Percentiles rank a stretch among this genome's conserved stretches.
Evolutionary conservation across 176 grass and related monocot species (phyloP).

Genomic region (Raddia distichophylla): DNA sequence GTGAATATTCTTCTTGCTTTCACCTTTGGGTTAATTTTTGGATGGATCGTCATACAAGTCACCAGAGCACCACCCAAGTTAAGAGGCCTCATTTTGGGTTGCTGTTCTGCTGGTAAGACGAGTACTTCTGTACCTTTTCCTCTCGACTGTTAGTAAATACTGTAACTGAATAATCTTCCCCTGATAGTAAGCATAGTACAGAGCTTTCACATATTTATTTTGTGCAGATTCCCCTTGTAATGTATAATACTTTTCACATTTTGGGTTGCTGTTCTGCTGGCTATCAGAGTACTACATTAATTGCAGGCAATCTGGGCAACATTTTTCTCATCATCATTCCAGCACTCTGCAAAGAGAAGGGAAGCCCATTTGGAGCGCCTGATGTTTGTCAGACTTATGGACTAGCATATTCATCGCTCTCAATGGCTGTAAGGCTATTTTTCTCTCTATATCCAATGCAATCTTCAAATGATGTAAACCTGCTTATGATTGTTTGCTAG

Average conservation of each 20-base stretch:
- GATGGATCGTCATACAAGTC: constrained; percentile 66
- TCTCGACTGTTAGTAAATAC: neutral
- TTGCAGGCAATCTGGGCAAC: constrained; percentile 79
- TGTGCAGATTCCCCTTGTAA: no score
- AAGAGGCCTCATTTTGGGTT: constrained; percentile 79
- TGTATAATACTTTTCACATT: no score
- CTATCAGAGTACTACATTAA: no score
- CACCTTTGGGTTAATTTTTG: constrained; percentile 65
- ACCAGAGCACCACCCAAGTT: constrained; percentile 61
- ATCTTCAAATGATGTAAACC: neutral
- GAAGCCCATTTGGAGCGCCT: constrained; percentile 76
- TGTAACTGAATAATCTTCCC: neutral
- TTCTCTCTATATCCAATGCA: neutral
- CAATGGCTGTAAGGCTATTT: constrained; percentile 62
- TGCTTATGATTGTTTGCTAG: constrained; percentile 20
- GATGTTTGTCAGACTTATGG: constrained; percentile 64
- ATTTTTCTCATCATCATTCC: constrained; percentile 89
- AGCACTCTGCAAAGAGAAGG: constrained; percentile 89
- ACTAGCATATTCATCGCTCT: constrained; percentile 80
- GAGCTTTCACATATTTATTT: constrained; percentile 5
- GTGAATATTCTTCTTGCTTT: constrained; percentile 78
- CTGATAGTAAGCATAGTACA: neutral
- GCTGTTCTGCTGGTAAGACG: constrained; percentile 79
- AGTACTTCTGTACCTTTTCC: neutral
- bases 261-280: no score